These are phyloP conservation scores for Mercurialis annua DNA, from an alignment of 345 rosid genomes.

Conservation along the genomic window DNA sequence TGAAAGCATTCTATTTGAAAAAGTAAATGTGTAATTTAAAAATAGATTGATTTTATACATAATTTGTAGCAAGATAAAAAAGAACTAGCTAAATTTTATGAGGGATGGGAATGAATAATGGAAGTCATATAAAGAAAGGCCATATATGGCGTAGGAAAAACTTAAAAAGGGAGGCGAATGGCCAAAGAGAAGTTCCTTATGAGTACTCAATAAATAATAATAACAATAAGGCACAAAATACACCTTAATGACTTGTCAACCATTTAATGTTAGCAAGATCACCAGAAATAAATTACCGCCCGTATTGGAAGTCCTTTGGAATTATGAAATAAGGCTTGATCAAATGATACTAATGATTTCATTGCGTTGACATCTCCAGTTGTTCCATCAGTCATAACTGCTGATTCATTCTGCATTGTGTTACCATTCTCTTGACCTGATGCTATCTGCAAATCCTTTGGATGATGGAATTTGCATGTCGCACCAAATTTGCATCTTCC, in stretches of 20 bases:
- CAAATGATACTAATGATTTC: constrained; percentile 33
- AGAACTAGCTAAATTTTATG: too few relatives aligned
- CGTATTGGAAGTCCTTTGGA: constrained; percentile 92
- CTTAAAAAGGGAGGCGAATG: too few relatives aligned
- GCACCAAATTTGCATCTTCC: constrained; percentile 89
- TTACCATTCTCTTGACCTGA: constrained; percentile 44
- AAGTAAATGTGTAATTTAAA: too few relatives aligned
- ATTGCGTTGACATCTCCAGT: constrained; percentile 28
- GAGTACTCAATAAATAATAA: background rate
- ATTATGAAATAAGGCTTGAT: constrained; percentile 58
- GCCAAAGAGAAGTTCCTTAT: background rate
- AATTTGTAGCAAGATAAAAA: too few relatives aligned
- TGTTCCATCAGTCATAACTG: constrained; percentile 29
- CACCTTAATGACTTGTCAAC: background rate
- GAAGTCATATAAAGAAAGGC: too few relatives aligned
- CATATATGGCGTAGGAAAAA: too few relatives aligned
- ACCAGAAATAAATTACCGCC: constrained; percentile 39
- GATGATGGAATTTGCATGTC: constrained; percentile 92
- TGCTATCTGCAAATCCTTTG: constrained; percentile 62
- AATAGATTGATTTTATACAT: too few relatives aligned
- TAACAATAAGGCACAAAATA: background rate
- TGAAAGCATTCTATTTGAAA: too few relatives aligned
- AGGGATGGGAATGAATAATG: too few relatives aligned
- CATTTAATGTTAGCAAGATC: background rate
- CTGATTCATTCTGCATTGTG: constrained; percentile 35